Conservation (phyloP, 768 basidiomycete genomes). For the Paxillus rubicundulus region DNA sequence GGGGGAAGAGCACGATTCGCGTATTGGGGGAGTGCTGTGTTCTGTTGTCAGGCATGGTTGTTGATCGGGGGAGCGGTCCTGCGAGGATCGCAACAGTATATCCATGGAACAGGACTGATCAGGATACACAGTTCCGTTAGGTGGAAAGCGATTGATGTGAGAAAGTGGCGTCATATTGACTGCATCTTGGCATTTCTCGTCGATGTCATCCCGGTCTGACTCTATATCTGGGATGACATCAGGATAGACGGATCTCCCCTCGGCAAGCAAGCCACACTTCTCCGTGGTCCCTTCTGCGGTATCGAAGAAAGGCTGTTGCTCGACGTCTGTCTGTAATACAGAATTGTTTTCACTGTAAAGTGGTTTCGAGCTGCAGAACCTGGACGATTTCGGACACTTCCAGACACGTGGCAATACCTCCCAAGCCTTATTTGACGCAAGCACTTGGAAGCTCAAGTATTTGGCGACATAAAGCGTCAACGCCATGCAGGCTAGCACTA, state of each 20-base stretch:
- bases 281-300: constrained; percentile 3
- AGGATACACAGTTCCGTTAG: constrained; percentile 7
- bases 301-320: neutral
- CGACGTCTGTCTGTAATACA: constrained; percentile 1
- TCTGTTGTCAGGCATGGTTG: constrained; percentile 4
- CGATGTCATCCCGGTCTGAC: constrained; percentile 25
- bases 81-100: constrained; percentile 8
- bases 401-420: constrained; percentile 18
- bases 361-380: neutral
- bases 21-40: constrained; percentile 10
- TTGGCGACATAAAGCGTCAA: constrained; percentile 22
- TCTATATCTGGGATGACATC: constrained; percentile 19
- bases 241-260: constrained; percentile 4
- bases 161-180: constrained; percentile 26
- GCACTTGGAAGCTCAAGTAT: constrained; percentile 14
- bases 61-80: constrained; percentile 6
- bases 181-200: constrained; percentile 32
- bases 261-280: neutral
- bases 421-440: constrained; percentile 26
- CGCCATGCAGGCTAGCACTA: constrained; percentile 22
- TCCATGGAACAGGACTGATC: constrained; percentile 9
- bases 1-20: constrained; percentile 10
- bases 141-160: constrained; percentile 17
- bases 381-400: neutral
- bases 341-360: neutral